These are phyloP conservation scores for Picea sitchensis DNA, from an alignment of 75 land plant genomes.

Conservation along the genomic window DNA sequence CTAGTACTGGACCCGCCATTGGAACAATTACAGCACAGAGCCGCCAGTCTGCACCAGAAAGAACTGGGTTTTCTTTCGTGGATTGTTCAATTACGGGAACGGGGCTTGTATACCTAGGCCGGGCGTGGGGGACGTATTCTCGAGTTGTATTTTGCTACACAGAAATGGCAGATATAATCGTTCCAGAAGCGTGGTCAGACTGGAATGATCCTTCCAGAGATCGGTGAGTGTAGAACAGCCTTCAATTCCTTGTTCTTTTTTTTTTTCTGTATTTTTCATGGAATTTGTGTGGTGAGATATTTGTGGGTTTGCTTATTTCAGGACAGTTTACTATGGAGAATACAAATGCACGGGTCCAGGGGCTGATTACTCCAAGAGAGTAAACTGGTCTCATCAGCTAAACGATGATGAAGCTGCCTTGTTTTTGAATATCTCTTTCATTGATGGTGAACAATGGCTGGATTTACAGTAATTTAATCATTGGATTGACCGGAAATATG, in stretches of 20 bases:
- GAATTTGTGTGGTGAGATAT: too few species aligned
- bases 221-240: slow-evolving; percentile 5
- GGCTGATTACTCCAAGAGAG: slow-evolving; percentile 45
- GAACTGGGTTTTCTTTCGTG: slow-evolving; percentile 66
- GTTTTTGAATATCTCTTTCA: slow-evolving; percentile 47
- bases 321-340: slow-evolving; percentile 75
- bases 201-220: slow-evolving; percentile 37
- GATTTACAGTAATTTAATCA: too few species aligned
- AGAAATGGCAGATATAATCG: slow-evolving; percentile 22
- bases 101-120: slow-evolving; percentile 39
- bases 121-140: slow-evolving; percentile 60
- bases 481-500: too few species aligned
- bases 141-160: slow-evolving; percentile 47
- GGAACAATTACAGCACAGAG: slow-evolving; percentile 65
- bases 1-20: background rate
- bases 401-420: slow-evolving; percentile 41
- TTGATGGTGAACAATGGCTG: slow-evolving; percentile 70
- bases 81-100: slow-evolving; percentile 42
- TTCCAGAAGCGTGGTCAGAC: slow-evolving; percentile 50
- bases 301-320: slow-evolving; percentile 19
- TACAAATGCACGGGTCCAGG: slow-evolving; percentile 69
- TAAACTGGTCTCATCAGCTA: slow-evolving; percentile 45
- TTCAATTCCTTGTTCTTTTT: background rate
- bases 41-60: slow-evolving; percentile 25
- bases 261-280: too few species aligned